These are phyloP conservation scores for Xylaria castorea DNA, from an alignment of 495 filamentous ascomycete species.

Conservation along the genomic window DNA sequence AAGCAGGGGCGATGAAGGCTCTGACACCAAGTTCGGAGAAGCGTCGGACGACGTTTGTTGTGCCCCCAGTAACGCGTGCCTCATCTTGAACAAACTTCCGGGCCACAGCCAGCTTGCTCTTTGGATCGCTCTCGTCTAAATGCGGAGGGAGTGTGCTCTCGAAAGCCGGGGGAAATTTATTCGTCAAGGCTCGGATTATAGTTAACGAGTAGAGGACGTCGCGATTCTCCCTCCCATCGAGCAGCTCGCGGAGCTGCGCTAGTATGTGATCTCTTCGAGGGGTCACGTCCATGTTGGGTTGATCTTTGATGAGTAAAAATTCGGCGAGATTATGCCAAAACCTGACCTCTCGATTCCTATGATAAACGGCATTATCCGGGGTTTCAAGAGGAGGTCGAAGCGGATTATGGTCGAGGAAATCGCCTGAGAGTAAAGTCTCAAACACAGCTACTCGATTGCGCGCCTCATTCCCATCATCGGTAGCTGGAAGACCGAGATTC, in stretches of 20 bases:
- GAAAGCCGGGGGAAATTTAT: slow-evolving; percentile 69
- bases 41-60: slow-evolving; percentile 80
- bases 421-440: slow-evolving; percentile 74
- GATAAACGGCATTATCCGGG: slow-evolving; percentile 56
- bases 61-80: slow-evolving; percentile 68
- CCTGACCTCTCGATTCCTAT: slow-evolving; percentile 68
- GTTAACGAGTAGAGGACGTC: slow-evolving; percentile 91
- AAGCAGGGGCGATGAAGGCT: slow-evolving; percentile 51
- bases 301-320: slow-evolving; percentile 70
- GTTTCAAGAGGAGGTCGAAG: slow-evolving; percentile 52
- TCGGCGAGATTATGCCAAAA: slow-evolving; percentile 82
- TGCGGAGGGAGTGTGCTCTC: slow-evolving; percentile 63
- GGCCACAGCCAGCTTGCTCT: slow-evolving; percentile 77
- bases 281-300: slow-evolving; percentile 52
- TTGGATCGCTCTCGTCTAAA: slow-evolving; percentile 72
- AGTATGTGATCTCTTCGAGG: slow-evolving; percentile 71
- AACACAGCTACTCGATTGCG: slow-evolving; percentile 73
- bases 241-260: slow-evolving; percentile 64
- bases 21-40: slow-evolving; percentile 72
- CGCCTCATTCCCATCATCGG: slow-evolving; percentile 66
- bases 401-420: slow-evolving; percentile 64
- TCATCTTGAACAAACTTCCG: slow-evolving; percentile 82
- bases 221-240: slow-evolving; percentile 84
- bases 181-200: slow-evolving; percentile 75
- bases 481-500: slow-evolving; percentile 34